Evolutionary conservation across 768 basidiomycete species (phyloP).

Genomic region (Galerina sulciceps): DNA sequence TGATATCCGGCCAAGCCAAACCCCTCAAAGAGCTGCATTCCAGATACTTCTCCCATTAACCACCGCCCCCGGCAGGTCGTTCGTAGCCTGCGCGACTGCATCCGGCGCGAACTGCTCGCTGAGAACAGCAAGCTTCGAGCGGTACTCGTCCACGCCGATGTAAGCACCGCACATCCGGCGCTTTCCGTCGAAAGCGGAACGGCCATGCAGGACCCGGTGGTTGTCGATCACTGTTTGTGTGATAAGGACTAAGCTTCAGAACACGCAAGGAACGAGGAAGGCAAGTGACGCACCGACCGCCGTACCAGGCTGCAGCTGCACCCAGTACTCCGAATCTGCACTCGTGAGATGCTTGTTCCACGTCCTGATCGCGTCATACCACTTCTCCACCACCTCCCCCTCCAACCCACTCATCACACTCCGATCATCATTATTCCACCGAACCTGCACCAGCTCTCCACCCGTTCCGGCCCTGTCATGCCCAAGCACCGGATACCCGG

Average conservation of each 20-base stretch:
- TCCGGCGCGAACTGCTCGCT: conserved; percentile 57
- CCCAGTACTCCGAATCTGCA: conserved; percentile 89
- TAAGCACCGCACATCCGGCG: conserved; percentile 97
- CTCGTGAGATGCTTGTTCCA: conserved; percentile 82
- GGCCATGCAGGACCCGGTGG: conserved; percentile 91
- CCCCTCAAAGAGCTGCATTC: conserved; percentile 46
- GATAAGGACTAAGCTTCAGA: background rate
- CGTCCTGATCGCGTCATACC: conserved; percentile 75
- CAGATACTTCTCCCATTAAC: conserved; percentile 56
- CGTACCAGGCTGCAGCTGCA: conserved; percentile 86
- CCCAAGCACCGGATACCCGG: conserved; percentile 72
- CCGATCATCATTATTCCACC: conserved; percentile 96
- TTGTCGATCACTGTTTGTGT: conserved; percentile 84
- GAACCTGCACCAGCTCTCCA: conserved; percentile 71
- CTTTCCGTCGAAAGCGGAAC: conserved; percentile 87
- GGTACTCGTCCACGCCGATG: conserved; percentile 88
- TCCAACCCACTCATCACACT: conserved; percentile 73
- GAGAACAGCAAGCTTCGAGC: conserved; percentile 74
- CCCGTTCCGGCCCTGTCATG: conserved; percentile 58
- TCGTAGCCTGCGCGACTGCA: conserved; percentile 28
- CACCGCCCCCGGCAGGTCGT: conserved; percentile 21
- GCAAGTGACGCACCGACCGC: conserved; percentile 66
- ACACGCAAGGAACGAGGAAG: background rate
- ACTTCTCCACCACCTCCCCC: conserved; percentile 69
- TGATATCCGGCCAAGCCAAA: no score